Evolutionary conservation across 192 early-diverging fungal genomes (phyloP), one percentile per base, ranked within the genome.

Genomic region (Backusella tarrabulga): DNA sequence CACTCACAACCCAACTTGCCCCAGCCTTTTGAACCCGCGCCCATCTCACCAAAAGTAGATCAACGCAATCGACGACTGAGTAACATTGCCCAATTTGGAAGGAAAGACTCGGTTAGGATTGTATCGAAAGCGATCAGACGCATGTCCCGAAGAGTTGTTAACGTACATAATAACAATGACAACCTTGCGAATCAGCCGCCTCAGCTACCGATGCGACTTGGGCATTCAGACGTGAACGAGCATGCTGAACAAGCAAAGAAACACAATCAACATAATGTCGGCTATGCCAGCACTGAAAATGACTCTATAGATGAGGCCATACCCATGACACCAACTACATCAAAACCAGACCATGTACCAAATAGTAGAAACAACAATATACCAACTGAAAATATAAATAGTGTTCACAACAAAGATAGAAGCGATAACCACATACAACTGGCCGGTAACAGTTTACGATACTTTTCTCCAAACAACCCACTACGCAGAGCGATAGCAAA

Each of bases 391-490:
- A 12, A 41, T n/a, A 68, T 29, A 63, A 9, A 32, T 29, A 63
- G 26, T 63, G 29, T 26, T 29, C 26, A 63, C 29, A 29, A 23
- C 56, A 63, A 63, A 63, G 56, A 63, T 60, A 11, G 23, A 23
- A 8, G 3, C 46, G 52, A 40, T 2, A 35, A 56, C 17, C 52
- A 46, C 14, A 74, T 71, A 21, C 21, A 41, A 36, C 60, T 82
- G 40, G 68, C 46, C n/a, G 80, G 76, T 7, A 68, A 82, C 8
- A 82, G 76, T 74, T 82, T 77, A 34, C 15, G 78, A 44, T 77
- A 85, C 67, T 83, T 89, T 77, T 80, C 79, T 42, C 84, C 88
- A 11, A 80, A 80, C 6, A 86, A 84, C 75, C 35, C 72, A 41
- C 42, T 89, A 8, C 80, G 88, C 35, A 44, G 79, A 66, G 14